Base-by-base conservation (phyloP, 1,139 yeast species). In the Blastobotrys serpentis region DNA sequence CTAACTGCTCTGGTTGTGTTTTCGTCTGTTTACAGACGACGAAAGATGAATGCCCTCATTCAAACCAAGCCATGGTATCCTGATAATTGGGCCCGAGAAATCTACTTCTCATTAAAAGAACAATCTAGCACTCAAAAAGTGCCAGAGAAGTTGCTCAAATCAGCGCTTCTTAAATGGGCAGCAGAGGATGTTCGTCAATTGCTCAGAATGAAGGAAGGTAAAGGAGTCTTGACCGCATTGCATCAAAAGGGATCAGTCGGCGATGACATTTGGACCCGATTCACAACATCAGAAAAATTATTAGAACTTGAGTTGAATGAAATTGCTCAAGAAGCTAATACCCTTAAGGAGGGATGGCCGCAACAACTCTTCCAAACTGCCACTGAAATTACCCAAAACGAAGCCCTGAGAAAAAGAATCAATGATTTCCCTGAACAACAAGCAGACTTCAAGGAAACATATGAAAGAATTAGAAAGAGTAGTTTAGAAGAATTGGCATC, bases 201-300 rank as follows among this genome's bases (percentile, higher is more conserved):
- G 57, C 72, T 84, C 66, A 78, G 81, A 61, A 72, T 89, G 66
- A 85, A 88, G 65, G 90, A 86, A 59, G 73, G 77, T 56, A 85
- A 84, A 65, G 83, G 84, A 3, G 79, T 77, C 46, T 78, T 87
- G 60, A 79, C 79, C 47, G 74, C 77, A 45, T 73, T 92, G 54
- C 90, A 89, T 65, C 94, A 90, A 62, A 82, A 81, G 48, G 98
- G 98, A 1, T 80, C 90, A 29, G 82, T 92, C 54, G 97, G 97
- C 30, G 98, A 92, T 61, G 95, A 86, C 50, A 73, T 86, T 42
- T 86, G 79, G 76, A 84, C 85, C 64, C 84, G 94, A 59, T 89
- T 78, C 67, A 83, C 81, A 58, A 76, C 88, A 46, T 89, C 88
- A 57, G 79, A 78, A 53, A 87, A 88, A 67, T 67, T 88, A 55